phyloP scores from a whole-genome alignment of 176 grass and related monocot genomes.

The Microstegium vimineum region DNA sequence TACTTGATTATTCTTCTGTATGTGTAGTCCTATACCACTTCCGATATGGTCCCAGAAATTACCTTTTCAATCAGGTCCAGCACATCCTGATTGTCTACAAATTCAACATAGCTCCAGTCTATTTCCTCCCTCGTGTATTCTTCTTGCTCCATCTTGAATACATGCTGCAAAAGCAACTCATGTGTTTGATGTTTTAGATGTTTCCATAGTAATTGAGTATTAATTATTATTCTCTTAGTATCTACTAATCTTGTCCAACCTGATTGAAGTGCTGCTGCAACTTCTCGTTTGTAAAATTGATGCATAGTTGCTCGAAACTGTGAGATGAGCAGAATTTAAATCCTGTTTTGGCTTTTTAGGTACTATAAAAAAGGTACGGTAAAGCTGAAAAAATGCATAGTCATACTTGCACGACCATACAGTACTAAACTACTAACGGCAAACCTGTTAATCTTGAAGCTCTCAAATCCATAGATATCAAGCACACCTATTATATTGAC shows the following conservation, averaged over 20 bases:
- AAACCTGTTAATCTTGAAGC: slow-evolving; percentile 95
- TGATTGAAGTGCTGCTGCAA: slow-evolving; percentile 97
- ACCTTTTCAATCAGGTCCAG: slow-evolving; percentile 96
- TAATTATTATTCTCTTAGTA: not conserved
- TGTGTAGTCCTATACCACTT: slow-evolving; percentile 2
- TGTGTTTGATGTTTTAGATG: not conserved
- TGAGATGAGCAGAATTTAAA: slow-evolving; percentile 26
- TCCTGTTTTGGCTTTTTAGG: not conserved
- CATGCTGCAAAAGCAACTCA: slow-evolving; percentile 55
- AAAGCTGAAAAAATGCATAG: not conserved
- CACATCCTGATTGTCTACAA: slow-evolving; percentile 99
- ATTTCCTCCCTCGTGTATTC: slow-evolving; percentile 93
- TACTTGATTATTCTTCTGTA: slow-evolving; percentile 14
- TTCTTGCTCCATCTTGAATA: slow-evolving; percentile 99
- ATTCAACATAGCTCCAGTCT: slow-evolving; percentile 95
- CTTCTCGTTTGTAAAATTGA: slow-evolving; percentile 97
- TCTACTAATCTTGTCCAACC: slow-evolving; percentile 9
- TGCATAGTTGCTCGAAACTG: slow-evolving; percentile 94
- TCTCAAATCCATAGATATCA: slow-evolving; percentile 99
- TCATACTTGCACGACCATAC: slow-evolving; percentile 16
- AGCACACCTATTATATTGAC: slow-evolving; percentile 87
- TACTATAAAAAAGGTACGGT: not conserved
- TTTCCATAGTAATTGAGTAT: not conserved
- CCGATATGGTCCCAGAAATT: not conserved
- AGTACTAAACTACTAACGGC: not conserved